phyloP scores from a whole-genome alignment of 164 flowering plant species.

The Tinospora cordifolia region DNA sequence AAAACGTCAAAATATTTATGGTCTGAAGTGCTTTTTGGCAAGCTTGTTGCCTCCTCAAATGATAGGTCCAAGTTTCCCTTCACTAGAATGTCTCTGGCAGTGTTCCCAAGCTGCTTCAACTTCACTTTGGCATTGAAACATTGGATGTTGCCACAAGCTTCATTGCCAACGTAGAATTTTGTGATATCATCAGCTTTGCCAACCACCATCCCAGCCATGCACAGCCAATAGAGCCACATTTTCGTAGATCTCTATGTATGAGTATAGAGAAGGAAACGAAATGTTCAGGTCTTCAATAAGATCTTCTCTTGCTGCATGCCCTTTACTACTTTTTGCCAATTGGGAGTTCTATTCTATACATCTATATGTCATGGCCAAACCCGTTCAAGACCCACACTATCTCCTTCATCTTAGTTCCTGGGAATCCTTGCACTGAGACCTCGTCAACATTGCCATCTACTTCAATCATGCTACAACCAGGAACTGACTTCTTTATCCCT shows the following conservation, averaged over 20 bases:
- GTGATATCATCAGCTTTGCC: slow-evolving; percentile 21
- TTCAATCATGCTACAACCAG: slow-evolving; percentile 71
- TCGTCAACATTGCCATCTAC: slow-evolving; percentile 53
- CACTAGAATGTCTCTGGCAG: slow-evolving; percentile 36
- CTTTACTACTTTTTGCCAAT: slow-evolving; percentile 1
- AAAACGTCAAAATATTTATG: slow-evolving; percentile 29
- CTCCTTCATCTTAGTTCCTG: slow-evolving; percentile 30
- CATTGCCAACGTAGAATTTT: slow-evolving; percentile 30
- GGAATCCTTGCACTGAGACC: slow-evolving; percentile 50
- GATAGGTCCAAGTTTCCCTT: slow-evolving; percentile 35
- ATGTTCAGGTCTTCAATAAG: not conserved
- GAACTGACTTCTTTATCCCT: slow-evolving; percentile 47
- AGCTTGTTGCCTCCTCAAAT: slow-evolving; percentile 43
- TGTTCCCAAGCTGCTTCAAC: slow-evolving; percentile 42
- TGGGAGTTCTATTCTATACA: slow-evolving; percentile 3
- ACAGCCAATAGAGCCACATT: slow-evolving; percentile 38
- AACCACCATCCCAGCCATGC: slow-evolving; percentile 37
- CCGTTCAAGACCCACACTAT: slow-evolving; percentile 27
- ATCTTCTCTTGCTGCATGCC: slow-evolving; percentile 4
- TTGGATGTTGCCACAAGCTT: slow-evolving; percentile 39
- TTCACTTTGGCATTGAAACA: slow-evolving; percentile 23
- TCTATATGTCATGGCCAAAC: slow-evolving; percentile 26
- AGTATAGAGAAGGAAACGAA: not conserved
- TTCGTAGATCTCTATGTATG: slow-evolving; percentile 9
- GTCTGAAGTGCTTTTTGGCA: slow-evolving; percentile 43